Conservation (phyloP, 495 filamentous ascomycete species). For the Penicillium turbatum region DNA sequence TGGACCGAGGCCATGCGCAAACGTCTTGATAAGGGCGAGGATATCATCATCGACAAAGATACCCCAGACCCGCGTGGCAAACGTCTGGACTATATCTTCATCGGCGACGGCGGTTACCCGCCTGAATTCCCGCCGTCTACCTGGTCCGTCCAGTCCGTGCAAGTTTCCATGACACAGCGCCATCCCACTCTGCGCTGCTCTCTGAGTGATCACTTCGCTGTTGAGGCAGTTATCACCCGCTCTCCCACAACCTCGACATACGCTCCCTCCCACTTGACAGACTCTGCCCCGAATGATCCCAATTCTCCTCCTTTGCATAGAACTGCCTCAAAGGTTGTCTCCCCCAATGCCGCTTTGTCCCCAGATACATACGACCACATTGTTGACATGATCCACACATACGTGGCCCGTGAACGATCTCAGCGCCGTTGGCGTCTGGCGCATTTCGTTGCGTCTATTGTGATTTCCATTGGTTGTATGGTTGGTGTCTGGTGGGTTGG, state of each 20-base stretch:
- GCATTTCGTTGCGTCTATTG: slow-evolving; percentile 67
- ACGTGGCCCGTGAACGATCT: slow-evolving; percentile 59
- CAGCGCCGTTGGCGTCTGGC: slow-evolving; percentile 65
- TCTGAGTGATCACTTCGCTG: slow-evolving; percentile 88
- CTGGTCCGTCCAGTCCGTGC: slow-evolving; percentile 65
- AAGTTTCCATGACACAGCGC: slow-evolving; percentile 75
- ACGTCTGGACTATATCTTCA: slow-evolving; percentile 93
- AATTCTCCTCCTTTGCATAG: slow-evolving; percentile 14
- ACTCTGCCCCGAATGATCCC: not conserved
- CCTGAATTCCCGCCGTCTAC: slow-evolving; percentile 29
- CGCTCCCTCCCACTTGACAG: not conserved
- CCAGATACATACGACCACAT: slow-evolving; percentile 67
- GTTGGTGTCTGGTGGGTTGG: slow-evolving; percentile 83
- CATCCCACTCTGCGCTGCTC: slow-evolving; percentile 81
- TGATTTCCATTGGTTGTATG: slow-evolving; percentile 65
- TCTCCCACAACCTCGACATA: not conserved
- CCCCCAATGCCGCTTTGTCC: slow-evolving; percentile 38
- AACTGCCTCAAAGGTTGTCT: slow-evolving; percentile 16
- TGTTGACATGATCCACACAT: slow-evolving; percentile 58
- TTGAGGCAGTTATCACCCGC: slow-evolving; percentile 48
- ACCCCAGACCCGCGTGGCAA: slow-evolving; percentile 69
- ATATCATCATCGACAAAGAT: slow-evolving; percentile 51
- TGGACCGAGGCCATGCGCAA: slow-evolving; percentile 67
- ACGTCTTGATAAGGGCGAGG: slow-evolving; percentile 54
- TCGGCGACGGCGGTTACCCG: slow-evolving; percentile 44